Percentiles rank a stretch among this genome's conserved stretches.
phyloP scores from a whole-genome alignment of 768 basidiomycete genomes.

The Boletus patriciae region DNA sequence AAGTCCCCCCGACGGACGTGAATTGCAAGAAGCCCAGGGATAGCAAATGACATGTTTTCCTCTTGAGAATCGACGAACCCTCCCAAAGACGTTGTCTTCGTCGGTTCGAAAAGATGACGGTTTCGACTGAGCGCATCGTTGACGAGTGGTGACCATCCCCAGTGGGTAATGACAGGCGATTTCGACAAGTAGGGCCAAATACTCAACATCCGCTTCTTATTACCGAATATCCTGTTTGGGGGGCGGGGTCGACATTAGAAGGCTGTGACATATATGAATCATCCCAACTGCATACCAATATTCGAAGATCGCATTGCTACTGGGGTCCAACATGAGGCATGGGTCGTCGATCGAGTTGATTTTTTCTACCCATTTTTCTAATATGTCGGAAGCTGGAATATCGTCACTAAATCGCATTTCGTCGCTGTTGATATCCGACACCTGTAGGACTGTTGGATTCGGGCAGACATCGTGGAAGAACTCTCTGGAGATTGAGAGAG shows the following conservation, averaged over 20 bases:
- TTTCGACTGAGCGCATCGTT: slow-evolving; percentile 34
- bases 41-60: slow-evolving; percentile 13
- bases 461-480: slow-evolving; percentile 45
- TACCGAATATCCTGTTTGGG: slow-evolving; percentile 35
- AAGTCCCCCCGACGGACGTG: slow-evolving; percentile 56
- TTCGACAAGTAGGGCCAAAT: slow-evolving; percentile 35
- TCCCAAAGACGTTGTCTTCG: background rate
- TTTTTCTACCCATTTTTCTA: slow-evolving; percentile 41
- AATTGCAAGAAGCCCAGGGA: slow-evolving; percentile 47
- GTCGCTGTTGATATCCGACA: slow-evolving; percentile 30
- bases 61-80: background rate
- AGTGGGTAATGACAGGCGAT: slow-evolving; percentile 38
- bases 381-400: slow-evolving; percentile 29
- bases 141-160: slow-evolving; percentile 41
- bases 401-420: slow-evolving; percentile 25
- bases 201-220: slow-evolving; percentile 32
- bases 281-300: slow-evolving; percentile 30
- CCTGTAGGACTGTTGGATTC: slow-evolving; percentile 34
- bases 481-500: slow-evolving; percentile 37
- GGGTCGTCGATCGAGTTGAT: slow-evolving; percentile 37
- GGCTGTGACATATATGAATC: background rate
- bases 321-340: slow-evolving; percentile 39
- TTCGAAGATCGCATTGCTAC: slow-evolving; percentile 35
- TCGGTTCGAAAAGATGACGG: slow-evolving; percentile 23
- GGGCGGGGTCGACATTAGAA: background rate